phyloP scores from a whole-genome alignment of 2,329 filamentous ascomycete species.

The Fusarium secorum region DNA sequence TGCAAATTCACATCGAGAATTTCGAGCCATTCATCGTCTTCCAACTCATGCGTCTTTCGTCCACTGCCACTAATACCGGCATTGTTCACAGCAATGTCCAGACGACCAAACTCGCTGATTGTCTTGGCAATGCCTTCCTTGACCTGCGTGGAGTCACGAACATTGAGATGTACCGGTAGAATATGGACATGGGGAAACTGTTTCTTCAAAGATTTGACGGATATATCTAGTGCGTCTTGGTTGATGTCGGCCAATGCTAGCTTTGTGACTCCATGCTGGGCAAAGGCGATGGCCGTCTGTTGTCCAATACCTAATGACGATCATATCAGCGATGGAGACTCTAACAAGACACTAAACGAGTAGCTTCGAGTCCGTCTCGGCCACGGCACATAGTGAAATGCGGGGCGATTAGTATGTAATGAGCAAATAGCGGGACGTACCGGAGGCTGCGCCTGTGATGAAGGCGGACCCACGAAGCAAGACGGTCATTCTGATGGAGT shows the following conservation, averaged over 20 bases:
- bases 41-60: constrained; percentile 54
- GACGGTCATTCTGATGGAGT: constrained; percentile 44
- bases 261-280: constrained; percentile 55
- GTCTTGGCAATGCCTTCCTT: constrained; percentile 52
- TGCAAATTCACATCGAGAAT: constrained; percentile 62
- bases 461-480: constrained; percentile 57
- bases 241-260: constrained; percentile 59
- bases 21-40: constrained; percentile 57
- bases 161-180: constrained; percentile 54
- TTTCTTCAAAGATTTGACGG: constrained; percentile 46
- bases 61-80: constrained; percentile 58
- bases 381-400: background rate
- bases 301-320: constrained; percentile 56
- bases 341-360: background rate
- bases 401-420: background rate
- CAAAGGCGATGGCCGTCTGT: constrained; percentile 55
- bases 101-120: constrained; percentile 57
- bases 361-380: background rate
- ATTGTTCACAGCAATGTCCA: constrained; percentile 65
- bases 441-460: constrained; percentile 57
- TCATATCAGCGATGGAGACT: background rate
- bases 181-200: constrained; percentile 52
- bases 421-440: constrained; percentile 41
- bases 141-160: constrained; percentile 53
- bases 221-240: constrained; percentile 41